Base-by-base conservation (phyloP, 2,329 filamentous ascomycete genomes). In the Zasmidium citrigriseum region DNA sequence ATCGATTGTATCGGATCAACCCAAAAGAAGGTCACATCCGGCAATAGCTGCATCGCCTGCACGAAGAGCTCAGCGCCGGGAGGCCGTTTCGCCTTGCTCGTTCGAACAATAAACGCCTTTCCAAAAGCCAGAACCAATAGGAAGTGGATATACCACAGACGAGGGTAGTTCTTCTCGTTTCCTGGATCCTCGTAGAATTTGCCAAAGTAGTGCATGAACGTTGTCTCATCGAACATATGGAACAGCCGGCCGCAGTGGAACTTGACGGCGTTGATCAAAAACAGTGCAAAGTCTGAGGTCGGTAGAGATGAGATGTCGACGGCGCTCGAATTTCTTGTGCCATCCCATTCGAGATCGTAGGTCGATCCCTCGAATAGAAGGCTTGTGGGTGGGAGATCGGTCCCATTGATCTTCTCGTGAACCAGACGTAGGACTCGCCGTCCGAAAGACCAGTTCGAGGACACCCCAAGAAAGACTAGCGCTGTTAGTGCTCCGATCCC, bases 401-500 rank as follows among this genome's bases (percentile, higher is more conserved):
- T 70, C 44, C 77, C 73, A 50, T 78, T 75, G 20, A 82, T 70
- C 53, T 78, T 74, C 58, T 82, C 77, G 49, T 83, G 78, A 0
- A 77, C 76, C 52, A 83, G 73, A 23, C 72, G 76, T n/a, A 84
- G 70, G 1, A 83, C 75, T 18, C 78, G 76, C 7, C 81, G 73
- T 23, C 77, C 77, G 51, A 84, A 84, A 0, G 81, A 80, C 82
- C 82, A 84, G 48, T 82, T 84, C 1, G 82, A 84, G 0, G 82
- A 83, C 1, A 80, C 81, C 1, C 82, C 82, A 9, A 84, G 73
- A 57, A 83, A 84, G 55, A 76, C 80, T 83, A 20, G 12, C 18
- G 11, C 25, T 45, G 23, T 22, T 22, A 29, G 41, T 20, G 38
- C 58, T 23, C 27, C 41, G 18, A 46, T 22, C 48, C 45, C 54